Evolutionary conservation across 176 grass and related monocot genomes (phyloP), one percentile per base, ranked within the genome.

Genomic region (Tillandsia fasciculata): DNA sequence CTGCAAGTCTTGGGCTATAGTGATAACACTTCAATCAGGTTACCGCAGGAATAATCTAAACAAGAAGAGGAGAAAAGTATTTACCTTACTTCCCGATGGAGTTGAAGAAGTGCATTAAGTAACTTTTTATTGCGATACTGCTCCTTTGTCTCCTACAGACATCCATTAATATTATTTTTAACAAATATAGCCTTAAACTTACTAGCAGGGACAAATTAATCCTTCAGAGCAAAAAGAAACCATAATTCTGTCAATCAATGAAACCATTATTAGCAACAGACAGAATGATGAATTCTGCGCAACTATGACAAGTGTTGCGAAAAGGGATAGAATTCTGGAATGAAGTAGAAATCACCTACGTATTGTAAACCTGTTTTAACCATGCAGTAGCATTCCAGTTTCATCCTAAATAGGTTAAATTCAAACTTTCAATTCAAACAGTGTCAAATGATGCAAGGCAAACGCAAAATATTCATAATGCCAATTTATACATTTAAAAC

Each of bases 61-160:
- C 63, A 69, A 57, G 63, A 91, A 64, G 14, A 50, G 28, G 24
- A 78, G 24, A 26, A 69, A 78, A 64, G 15, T 29, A 49, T 82
- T 87, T 78, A 89, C 89, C 93, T 92, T 70, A 97, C 84, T 85
- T 97, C 93, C 72, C 86, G 82, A 70, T 97, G 93, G 47, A 96
- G 74, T 58, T 83, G 89, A 74, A 97, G 77, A 80, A 97, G 89
- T 76, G 86, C 77, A 65, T 74, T 92, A 64, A 92, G 83, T 84
- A 97, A 85, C 68, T 92, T 96, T 80, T 92, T 97, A 68, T 97
- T 97, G 74, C 93, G 93, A 73, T 92, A 97, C 73, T 92, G 83
- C 47, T 90, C 89, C 80, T 92, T 97, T 63, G 86, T 78, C 76
- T 76, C 86, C 93, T 97, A 79, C 51, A 83, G 61, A 75, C 7